These are phyloP conservation scores for Fusarium annulatum DNA, from an alignment of 2,329 filamentous ascomycete species.

Conservation along the genomic window DNA sequence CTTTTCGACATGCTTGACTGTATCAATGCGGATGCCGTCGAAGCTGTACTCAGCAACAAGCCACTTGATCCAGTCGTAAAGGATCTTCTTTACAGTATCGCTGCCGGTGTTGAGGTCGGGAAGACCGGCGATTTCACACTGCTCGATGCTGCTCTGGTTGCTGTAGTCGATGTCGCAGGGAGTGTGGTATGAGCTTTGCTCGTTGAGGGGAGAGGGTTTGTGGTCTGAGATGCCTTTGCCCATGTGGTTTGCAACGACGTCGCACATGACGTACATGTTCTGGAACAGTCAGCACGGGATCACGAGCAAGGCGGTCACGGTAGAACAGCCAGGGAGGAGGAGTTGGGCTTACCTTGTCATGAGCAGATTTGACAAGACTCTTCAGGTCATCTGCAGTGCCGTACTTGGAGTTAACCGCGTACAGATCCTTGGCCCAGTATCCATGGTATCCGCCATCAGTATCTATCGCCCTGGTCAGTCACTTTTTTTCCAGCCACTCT, in stretches of 20 bases:
- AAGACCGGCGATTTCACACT: slow-evolving; percentile 50
- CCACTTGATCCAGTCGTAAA: slow-evolving; percentile 68
- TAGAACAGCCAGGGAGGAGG: rapidly evolving
- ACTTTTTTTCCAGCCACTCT: rapidly evolving
- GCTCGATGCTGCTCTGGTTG: slow-evolving; percentile 26
- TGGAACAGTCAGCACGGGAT: neutral
- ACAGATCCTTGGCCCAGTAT: slow-evolving; percentile 34
- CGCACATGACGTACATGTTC: slow-evolving; percentile 67
- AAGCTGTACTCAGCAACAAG: slow-evolving; percentile 71
- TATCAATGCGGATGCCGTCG: slow-evolving; percentile 71
- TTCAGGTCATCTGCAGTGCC: slow-evolving; percentile 26
- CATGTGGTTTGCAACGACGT: slow-evolving; percentile 70
- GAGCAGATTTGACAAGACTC: slow-evolving; percentile 23
- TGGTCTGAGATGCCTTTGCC: slow-evolving; percentile 59
- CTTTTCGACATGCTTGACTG: slow-evolving; percentile 70
- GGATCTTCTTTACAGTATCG: slow-evolving; percentile 59
- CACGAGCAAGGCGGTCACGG: neutral
- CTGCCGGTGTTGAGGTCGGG: slow-evolving; percentile 71
- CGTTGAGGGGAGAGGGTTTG: slow-evolving; percentile 59
- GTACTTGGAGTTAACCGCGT: slow-evolving; percentile 28
- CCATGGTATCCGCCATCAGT: slow-evolving; percentile 33
- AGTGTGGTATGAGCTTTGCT: slow-evolving; percentile 45
- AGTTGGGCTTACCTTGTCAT: slow-evolving; percentile 18
- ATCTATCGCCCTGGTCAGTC: neutral
- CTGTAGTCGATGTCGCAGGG: slow-evolving; percentile 23